Base-by-base conservation (phyloP, 352 stramenopile species). In the Phytophthora palmivora region DNA sequence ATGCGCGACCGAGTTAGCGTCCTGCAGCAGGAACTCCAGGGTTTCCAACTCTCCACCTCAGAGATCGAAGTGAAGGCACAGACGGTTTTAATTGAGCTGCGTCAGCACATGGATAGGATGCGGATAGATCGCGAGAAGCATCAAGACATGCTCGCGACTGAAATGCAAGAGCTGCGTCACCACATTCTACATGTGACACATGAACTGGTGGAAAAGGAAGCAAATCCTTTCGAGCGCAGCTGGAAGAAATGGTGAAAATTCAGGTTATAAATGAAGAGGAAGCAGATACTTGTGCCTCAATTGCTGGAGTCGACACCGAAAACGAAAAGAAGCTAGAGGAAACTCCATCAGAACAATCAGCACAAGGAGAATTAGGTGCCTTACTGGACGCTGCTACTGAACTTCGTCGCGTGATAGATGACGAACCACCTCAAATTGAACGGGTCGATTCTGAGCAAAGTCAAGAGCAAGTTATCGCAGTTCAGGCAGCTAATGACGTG, bases 61-160 rank as follows among this genome's bases (percentile, higher is more conserved):
- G 66, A 84, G 33, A 89, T 92, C 15, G 79, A 89, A 45, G 42
- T 58, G 11, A 71, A 88, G 33, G 86, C 81, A 9, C 70, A 86
- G n/a, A 71, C 56, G 2, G 78, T 84, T 42, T 76, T 90, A 32
- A 61, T 76, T 2, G 79, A 89, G 21, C 55, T 90, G 54, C 64
- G 72, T 5, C 37, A 52, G 4, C 68, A 88, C 38, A 67, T 89
- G 45, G 50, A 67, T 30, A 72, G 63, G 18, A 87, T 89, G 73
- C 70, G 72, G 30, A 24, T 51, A 5, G 73, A 88, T 55, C 77
- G 83, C 19, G 68, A 82, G 58, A 71, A 64, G 37, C 78, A 92
- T 55, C 79, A 89, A 44, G 37, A 79, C n/a, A 76, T 79, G 56
- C 79, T 92, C 58, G 49, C 78, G 9, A 72, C 58, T n/a, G 81